Base-by-base conservation (phyloP, 306 rosid species). In the Biancaea sappan region DNA sequence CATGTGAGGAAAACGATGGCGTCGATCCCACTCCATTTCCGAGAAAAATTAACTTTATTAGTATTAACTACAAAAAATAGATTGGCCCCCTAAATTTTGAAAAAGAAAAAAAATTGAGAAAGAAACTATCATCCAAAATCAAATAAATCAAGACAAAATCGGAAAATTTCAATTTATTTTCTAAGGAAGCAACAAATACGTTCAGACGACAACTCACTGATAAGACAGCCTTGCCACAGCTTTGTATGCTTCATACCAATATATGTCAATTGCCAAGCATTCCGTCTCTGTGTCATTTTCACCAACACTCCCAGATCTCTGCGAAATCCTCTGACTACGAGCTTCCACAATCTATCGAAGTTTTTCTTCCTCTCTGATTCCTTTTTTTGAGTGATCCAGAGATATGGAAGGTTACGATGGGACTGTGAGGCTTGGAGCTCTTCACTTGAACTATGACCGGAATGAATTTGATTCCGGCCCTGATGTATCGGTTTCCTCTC, bases 401-500 rank as follows among this genome's bases (percentile, higher is more conserved):
- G 35, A 38, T 72, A 92, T 92, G 97, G 97, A 92, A 66, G 97
- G 96, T 46, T 91, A 83, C 41, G 98, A 92, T 54, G 96, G 92
- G 9, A 92, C 99, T 18, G 92, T 90, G 43, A 84, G 85, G 80
- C 88, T 87, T 10, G 98, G 98, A 25, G 93, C 96, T 59, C 78
- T 95, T 22, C 85, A 84, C 84, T n/a, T 92, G 88, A 88, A 74
- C 83, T 37, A 84, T 65, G 97, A 90, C 86, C 92, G 88, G 66
- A 76, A 34, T 9, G 91, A 89, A 14, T 26, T 92, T 4, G 97
- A 95, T 71, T 78, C 89, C 40, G 87, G 84, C 2, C 79, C 93
- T 12, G 99, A 92, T 57, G 96, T 90, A 0, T 87, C 97, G 7
- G 97, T 90, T 82, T 92, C 98, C 11, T 95, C 99, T 19, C 99